Base-by-base conservation (phyloP, 202 grass and related monocot species). In the Dendrocalamus latiflorus region DNA sequence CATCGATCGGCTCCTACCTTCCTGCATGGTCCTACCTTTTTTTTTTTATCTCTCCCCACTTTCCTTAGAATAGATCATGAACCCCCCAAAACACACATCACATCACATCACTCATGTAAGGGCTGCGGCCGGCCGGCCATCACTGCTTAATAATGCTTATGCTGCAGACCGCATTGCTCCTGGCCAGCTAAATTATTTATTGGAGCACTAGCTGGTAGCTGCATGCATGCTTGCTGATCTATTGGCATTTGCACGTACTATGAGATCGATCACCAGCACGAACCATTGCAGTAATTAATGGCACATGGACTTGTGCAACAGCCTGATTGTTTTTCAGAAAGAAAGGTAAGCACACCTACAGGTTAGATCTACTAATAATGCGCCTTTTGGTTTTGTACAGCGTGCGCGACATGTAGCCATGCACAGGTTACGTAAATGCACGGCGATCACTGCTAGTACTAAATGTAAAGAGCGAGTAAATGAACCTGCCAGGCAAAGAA, bases 1-100 rank as follows among this genome's bases (percentile, higher is more conserved):
- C 59, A 50, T 53, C 67, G 49, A 50, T 53, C 67, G 49, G 43
- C 48, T 62, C 42, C 21, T 54, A 17, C 44, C 76, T 65, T 57
- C 58, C 73, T 64, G 38, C 76, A 60, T 50, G 56, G 45, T 43
- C 73, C 72, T 70, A 60, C 39, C 21, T 37, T 68, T 76, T 76
- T 76, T 75, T 9, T 17, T n/a, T 20, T 1, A n/a, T 21, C 51
- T n/a, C 50, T 34, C 43, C 68, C 1, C 8, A 33, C 28, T 4
- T 41, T 42, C 3, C 6, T 38, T 26, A 21, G 30, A 82, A 22
- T 4, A 48, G 59, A 85, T 73, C 45, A 25, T 59, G 20, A 14
- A 14, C 79, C n/a, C n/a, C 28, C 26, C 53, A 9, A 18, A 30
- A 9, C 33, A 67, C 61, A 28, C 33, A 56, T 51, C 37, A 74